Percentiles rank a stretch among this genome's conserved stretches.
phyloP scores from a whole-genome alignment of 805 yeast species.

The Limtongia smithiae region DNA sequence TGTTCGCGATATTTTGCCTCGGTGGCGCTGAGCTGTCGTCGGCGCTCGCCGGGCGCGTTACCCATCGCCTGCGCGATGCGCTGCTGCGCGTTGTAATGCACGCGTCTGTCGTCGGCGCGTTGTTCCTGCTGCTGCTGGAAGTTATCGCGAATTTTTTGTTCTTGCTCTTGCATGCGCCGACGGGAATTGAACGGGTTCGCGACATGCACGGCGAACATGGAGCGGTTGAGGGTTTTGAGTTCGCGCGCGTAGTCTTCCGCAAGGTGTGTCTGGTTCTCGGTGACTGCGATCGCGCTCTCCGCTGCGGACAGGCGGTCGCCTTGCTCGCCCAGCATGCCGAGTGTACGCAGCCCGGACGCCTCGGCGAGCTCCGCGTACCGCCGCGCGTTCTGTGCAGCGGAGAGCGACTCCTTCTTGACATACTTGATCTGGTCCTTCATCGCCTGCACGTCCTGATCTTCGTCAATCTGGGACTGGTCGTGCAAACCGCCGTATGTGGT shows the following conservation, averaged over 20 bases:
- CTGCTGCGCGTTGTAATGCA: constrained; percentile 61
- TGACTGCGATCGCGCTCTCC: constrained; percentile 70
- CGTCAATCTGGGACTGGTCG: constrained; percentile 35
- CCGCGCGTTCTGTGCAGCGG: constrained; percentile 79
- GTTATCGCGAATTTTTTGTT: constrained; percentile 60
- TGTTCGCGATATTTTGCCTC: constrained; percentile 24
- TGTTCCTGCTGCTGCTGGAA: constrained; percentile 59
- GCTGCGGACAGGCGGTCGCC: constrained; percentile 78
- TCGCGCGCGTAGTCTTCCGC: constrained; percentile 82
- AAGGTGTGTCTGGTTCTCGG: constrained; percentile 74
- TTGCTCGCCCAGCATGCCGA: constrained; percentile 93
- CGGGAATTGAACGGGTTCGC: constrained; percentile 86
- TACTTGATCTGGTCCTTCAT: constrained; percentile 78
- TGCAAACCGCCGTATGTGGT: constrained; percentile 6
- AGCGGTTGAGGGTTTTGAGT: constrained; percentile 71
- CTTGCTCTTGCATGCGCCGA: constrained; percentile 68
- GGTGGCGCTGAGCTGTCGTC: constrained; percentile 23
- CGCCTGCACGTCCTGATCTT: constrained; percentile 86
- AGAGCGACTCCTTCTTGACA: constrained; percentile 81
- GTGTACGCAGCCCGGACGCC: constrained; percentile 69
- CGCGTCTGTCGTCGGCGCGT: constrained; percentile 58
- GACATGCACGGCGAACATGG: constrained; percentile 75
- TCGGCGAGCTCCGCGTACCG: constrained; percentile 69
- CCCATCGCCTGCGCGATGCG: constrained; percentile 54
- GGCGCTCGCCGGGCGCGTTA: constrained; percentile 28